A percentile compares a stretch with the other conserved stretches of the same genome.
Evolutionary conservation across 345 rosid species (phyloP).

Genomic region (Salix caprea): DNA sequence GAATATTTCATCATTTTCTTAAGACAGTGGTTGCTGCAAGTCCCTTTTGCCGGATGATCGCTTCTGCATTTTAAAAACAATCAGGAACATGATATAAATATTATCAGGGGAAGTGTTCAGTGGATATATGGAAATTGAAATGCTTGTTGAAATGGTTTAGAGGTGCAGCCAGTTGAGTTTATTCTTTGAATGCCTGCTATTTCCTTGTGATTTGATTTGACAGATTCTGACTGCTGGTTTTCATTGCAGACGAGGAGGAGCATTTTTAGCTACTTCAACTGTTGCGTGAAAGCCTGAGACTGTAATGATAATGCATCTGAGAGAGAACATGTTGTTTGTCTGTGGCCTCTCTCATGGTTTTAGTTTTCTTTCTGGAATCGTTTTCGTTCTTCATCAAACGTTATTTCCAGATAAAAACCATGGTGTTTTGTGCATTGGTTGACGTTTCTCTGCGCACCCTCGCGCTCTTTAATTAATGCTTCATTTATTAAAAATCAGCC

Average conservation of each 20-base stretch:
- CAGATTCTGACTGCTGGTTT: not conserved
- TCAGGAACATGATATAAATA: not conserved
- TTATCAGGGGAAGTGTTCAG: no score
- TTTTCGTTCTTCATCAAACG: not conserved
- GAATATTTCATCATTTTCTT: no score
- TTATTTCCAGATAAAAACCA: not conserved
- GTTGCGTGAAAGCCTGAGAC: conserved; percentile 70
- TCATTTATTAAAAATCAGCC: not conserved
- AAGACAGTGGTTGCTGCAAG: no score
- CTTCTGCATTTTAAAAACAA: not conserved
- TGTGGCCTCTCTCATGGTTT: not conserved
- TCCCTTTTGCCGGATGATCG: not conserved
- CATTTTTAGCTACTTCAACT: conserved; percentile 76
- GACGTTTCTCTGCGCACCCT: not conserved
- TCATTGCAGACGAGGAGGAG: conserved; percentile 57
- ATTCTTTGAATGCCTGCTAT: not conserved
- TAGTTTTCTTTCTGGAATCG: not conserved
- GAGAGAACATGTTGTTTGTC: not conserved
- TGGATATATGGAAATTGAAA: not conserved
- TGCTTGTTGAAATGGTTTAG: not conserved
- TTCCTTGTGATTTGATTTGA: not conserved
- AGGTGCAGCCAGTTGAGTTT: not conserved
- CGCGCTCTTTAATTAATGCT: not conserved
- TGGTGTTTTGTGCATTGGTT: conserved; percentile 6
- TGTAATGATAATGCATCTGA: conserved; percentile 7